Evolutionary conservation across 495 filamentous ascomycete genomes (phyloP).

Genomic region (Tuber calosporum): DNA sequence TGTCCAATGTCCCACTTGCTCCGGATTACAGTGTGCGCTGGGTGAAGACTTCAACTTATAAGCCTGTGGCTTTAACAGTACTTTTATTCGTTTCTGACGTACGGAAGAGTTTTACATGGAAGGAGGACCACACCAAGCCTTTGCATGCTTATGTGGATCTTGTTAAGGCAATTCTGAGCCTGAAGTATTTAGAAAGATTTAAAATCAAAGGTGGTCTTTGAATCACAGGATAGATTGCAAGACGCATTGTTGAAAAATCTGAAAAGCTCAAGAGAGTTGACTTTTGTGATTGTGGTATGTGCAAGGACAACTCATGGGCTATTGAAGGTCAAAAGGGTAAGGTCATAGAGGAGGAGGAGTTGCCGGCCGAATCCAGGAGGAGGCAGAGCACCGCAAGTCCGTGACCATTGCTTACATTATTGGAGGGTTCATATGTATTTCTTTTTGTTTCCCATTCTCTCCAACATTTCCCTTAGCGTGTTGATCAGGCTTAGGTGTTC

Average conservation of each 20-base stretch:
- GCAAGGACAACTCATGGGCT: constrained; percentile 34
- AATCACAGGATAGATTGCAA: constrained; percentile 32
- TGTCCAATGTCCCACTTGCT: constrained; percentile 38
- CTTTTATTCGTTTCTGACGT: constrained; percentile 40
- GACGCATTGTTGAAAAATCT: constrained; percentile 26
- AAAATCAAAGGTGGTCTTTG: constrained; percentile 34
- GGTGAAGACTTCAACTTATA: constrained; percentile 27
- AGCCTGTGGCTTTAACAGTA: constrained; percentile 28
- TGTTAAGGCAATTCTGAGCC: constrained; percentile 25
- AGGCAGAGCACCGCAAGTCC: constrained; percentile 7
- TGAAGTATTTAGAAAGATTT: constrained; percentile 25
- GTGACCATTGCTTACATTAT: constrained; percentile 5
- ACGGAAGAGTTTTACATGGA: constrained; percentile 36
- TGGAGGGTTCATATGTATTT: constrained; percentile 15
- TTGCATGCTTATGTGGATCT: constrained; percentile 30
- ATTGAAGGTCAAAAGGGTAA: constrained; percentile 23
- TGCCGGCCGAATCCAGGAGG: constrained; percentile 21
- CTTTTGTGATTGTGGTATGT: constrained; percentile 36
- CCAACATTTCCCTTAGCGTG: not conserved
- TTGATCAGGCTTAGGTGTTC: constrained; percentile 4
- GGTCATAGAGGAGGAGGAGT: constrained; percentile 18
- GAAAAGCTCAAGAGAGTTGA: constrained; percentile 26
- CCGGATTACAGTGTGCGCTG: constrained; percentile 38
- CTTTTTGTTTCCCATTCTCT: constrained; percentile 7
- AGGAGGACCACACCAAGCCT: constrained; percentile 30